These are phyloP conservation scores for Alternaria conjuncta DNA, from an alignment of 2,329 filamentous ascomycete genomes.

Conservation along the genomic window DNA sequence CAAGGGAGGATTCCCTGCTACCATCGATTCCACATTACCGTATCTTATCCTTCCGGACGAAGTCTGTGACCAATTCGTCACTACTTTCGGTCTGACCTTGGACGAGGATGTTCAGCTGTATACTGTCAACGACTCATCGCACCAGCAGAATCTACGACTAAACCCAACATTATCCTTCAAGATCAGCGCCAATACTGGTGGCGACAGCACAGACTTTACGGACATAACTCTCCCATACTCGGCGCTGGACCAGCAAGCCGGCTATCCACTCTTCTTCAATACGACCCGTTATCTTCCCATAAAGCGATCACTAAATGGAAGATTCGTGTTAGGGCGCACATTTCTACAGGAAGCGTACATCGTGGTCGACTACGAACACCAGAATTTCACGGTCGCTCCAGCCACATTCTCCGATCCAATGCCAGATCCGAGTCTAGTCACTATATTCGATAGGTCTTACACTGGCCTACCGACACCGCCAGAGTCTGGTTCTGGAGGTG, in stretches of 20 bases:
- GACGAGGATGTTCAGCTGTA: constrained; percentile 44
- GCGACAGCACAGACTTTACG: constrained; percentile 12
- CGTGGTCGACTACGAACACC: constrained; percentile 46
- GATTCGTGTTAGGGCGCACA: constrained; percentile 41
- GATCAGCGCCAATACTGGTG: constrained; percentile 16
- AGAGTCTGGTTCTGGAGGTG: constrained; percentile 6
- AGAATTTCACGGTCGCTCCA: constrained; percentile 42
- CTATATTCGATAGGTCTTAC: constrained; percentile 33
- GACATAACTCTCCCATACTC: constrained; percentile 38
- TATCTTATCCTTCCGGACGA: constrained; percentile 40
- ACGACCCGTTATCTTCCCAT: constrained; percentile 42
- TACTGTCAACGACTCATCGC: constrained; percentile 37
- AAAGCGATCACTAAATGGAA: constrained; percentile 30
- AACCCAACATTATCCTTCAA: constrained; percentile 38
- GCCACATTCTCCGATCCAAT: constrained; percentile 30
- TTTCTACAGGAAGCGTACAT: constrained; percentile 49
- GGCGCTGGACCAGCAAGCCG: constrained; percentile 32
- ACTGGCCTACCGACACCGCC: neutral
- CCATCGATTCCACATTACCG: constrained; percentile 50
- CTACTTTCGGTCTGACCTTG: constrained; percentile 45
- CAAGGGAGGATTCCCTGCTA: constrained; percentile 27
- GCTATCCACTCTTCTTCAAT: constrained; percentile 11
- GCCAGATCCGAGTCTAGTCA: constrained; percentile 24
- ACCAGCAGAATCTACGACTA: constrained; percentile 27
- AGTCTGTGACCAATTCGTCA: constrained; percentile 48